Base-by-base conservation (phyloP, 1,284 basidiomycete genomes). In the Trichosporon inkin region DNA sequence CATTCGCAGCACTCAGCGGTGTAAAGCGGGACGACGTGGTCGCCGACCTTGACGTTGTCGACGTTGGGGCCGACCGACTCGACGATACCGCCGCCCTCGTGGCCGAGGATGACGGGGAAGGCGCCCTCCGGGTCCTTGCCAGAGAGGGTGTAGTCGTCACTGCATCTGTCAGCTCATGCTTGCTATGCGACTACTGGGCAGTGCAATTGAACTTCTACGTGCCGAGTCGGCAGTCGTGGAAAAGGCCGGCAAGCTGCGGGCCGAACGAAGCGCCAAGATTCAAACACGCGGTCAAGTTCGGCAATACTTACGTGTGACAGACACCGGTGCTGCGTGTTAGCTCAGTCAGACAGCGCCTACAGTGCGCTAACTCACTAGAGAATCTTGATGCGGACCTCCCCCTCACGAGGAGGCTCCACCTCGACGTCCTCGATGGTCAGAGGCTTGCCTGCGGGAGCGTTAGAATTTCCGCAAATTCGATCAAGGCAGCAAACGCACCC, bases 1-100 rank as follows among this genome's bases (percentile, higher is more conserved):
- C 93, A 97, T 80, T 97, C 87, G 54, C 85, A 84, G 77, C 93
- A 97, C 79, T 97, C 93, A 90, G 92, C 92, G 53, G 90, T 95
- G 77, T 94, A 95, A 55, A 95, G 84, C 32, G 94, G 91, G 66
- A 98, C 86, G 68, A 98, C 94, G 82, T 94, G 92, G 76, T 95
- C 91, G 47, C 92, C 92, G 44, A 84, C 82, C 73, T 85, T 82
- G 59, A 99, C 93, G 71, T 82, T 88, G 53, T 88, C 90, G 20
- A 99, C 95, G 55, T 91, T 92, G 74, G 92, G 89, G 54, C 95
- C 95, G 47, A 98, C 83, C 34, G 90, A 93, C 82, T 99, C 95
- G 68, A 98, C 90, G 60, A 75, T 55, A 64, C 75, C 72, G 44
- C 75, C 72, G 59, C 77, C 77, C 81, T 95, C 92, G 74, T 94